These are phyloP conservation scores for Vitis hybrid DNA, from an alignment of 177 flowering plant species.

Conservation along the genomic window DNA sequence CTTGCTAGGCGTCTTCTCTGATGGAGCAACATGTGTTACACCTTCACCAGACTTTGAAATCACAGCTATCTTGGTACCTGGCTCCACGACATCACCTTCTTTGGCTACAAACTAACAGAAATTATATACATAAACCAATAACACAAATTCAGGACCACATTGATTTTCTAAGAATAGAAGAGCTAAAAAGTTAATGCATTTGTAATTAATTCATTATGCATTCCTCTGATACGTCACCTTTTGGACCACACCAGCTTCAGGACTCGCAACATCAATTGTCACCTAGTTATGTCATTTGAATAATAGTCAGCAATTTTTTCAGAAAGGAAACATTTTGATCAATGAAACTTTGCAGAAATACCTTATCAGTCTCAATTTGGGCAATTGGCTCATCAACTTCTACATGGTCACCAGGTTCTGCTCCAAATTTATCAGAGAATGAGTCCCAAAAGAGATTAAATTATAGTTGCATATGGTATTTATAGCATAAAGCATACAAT, in stretches of 20 bases:
- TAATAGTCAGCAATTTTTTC: not conserved
- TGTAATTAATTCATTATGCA: too few relatives aligned
- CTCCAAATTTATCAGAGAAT: not conserved
- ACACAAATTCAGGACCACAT: too few relatives aligned
- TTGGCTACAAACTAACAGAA: slow-evolving; percentile 62
- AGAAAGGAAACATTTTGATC: too few relatives aligned
- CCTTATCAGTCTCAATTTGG: slow-evolving; percentile 94
- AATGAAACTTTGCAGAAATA: too few relatives aligned
- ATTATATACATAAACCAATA: too few relatives aligned
- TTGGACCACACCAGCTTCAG: too few relatives aligned
- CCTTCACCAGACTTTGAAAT: slow-evolving; percentile 83
- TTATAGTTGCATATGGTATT: too few relatives aligned
- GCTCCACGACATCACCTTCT: slow-evolving; percentile 95
- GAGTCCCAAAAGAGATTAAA: too few relatives aligned
- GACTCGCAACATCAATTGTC: slow-evolving; percentile 25
- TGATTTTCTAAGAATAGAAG: too few relatives aligned
- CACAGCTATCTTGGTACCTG: slow-evolving; percentile 85
- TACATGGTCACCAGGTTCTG: slow-evolving; percentile 92
- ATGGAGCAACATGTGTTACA: slow-evolving; percentile 59
- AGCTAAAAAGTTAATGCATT: too few relatives aligned
- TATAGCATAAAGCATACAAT: too few relatives aligned
- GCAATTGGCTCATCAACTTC: slow-evolving; percentile 70
- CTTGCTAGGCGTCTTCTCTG: slow-evolving; percentile 42
- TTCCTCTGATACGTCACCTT: too few relatives aligned
- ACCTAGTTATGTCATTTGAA: slow-evolving; percentile 42